Evolutionary conservation across 352 stramenopile species (phyloP).

Genomic region (Phytophthora idaei): DNA sequence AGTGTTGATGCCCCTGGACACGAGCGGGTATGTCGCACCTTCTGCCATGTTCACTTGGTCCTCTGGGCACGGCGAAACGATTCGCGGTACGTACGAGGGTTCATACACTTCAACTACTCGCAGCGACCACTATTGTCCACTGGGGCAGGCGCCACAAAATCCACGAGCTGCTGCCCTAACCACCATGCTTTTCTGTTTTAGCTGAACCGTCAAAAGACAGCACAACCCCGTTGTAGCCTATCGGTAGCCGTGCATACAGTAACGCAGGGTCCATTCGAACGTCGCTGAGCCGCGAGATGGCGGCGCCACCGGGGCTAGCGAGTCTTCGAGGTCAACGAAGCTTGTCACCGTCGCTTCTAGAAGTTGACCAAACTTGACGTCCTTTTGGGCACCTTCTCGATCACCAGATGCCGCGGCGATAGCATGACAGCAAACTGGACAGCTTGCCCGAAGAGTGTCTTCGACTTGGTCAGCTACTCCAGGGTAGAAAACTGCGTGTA

Average conservation of each 20-base stretch:
- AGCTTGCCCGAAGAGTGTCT: constrained; percentile 8
- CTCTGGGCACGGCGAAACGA: no score
- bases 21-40: no score
- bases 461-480: constrained; percentile 26
- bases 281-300: neutral
- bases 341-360: constrained; percentile 10
- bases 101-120: no score
- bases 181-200: constrained; percentile 15
- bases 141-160: constrained; percentile 24
- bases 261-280: neutral
- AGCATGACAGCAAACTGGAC: constrained; percentile 24
- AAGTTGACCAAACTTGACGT: constrained; percentile 4
- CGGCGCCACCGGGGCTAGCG: constrained; percentile 4
- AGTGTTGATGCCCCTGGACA: no score
- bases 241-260: neutral
- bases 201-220: constrained; percentile 31
- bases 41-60: no score
- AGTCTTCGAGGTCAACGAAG: constrained; percentile 11
- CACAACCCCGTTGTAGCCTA: constrained; percentile 6
- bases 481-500: constrained; percentile 30
- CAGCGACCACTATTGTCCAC: constrained; percentile 21
- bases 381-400: neutral
- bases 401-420: constrained; percentile 15
- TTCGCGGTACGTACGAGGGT: no score
- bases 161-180: constrained; percentile 20